Evolutionary conservation across 1,284 basidiomycete genomes (phyloP).

Genomic region (Leccinum solheimii): DNA sequence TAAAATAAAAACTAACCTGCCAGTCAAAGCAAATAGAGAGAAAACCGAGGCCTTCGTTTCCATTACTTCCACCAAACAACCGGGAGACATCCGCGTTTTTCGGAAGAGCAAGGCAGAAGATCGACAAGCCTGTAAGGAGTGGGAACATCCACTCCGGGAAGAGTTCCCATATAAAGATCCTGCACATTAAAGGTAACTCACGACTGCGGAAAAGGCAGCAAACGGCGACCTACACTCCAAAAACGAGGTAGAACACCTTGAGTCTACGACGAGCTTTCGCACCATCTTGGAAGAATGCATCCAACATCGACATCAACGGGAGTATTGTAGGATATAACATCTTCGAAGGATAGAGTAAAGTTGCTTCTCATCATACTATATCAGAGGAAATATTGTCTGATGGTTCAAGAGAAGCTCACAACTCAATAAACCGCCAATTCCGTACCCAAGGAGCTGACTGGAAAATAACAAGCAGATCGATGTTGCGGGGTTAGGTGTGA

Average conservation of each 20-base stretch:
- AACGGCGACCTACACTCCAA: conserved; percentile 36
- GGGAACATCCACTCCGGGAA: conserved; percentile 55
- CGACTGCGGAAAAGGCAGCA: neutral
- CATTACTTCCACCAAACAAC: conserved; percentile 61
- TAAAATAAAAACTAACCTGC: conserved; percentile 34
- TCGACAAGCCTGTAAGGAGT: conserved; percentile 49
- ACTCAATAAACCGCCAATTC: conserved; percentile 62
- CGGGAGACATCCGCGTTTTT: conserved; percentile 49
- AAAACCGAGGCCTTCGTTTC: conserved; percentile 57
- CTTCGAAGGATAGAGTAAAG: conserved; percentile 66
- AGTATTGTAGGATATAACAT: conserved; percentile 58
- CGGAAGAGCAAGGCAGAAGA: conserved; percentile 61
- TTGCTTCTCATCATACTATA: conserved; percentile 27
- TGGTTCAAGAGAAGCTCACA: conserved; percentile 32
- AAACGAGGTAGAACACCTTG: conserved; percentile 52
- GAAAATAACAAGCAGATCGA: conserved; percentile 60
- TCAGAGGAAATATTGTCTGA: neutral
- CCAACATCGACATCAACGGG: conserved; percentile 57
- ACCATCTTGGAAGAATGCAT: conserved; percentile 54
- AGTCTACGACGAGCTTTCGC: conserved; percentile 45
- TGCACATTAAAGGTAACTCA: conserved; percentile 11
- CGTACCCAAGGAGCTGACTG: conserved; percentile 61
- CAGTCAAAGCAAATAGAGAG: conserved; percentile 59
- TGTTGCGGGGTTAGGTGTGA: conserved; percentile 51
- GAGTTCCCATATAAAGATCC: conserved; percentile 53